A percentile compares a stretch with the other conserved stretches of the same genome.
Evolutionary conservation across 2,329 filamentous ascomycete genomes (phyloP).

Genomic region (Daldinia sp.): DNA sequence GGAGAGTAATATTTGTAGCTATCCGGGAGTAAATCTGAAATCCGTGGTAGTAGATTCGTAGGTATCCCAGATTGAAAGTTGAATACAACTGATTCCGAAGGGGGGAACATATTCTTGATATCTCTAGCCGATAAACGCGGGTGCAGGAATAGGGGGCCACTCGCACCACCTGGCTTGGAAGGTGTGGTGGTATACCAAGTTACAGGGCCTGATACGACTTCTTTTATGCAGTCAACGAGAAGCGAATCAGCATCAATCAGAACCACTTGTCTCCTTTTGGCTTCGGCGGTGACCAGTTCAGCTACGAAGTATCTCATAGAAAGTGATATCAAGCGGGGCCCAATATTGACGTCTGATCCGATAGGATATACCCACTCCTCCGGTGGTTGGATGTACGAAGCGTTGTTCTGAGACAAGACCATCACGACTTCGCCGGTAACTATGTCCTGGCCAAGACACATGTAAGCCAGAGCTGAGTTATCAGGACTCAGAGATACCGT

Average conservation of each 20-base stretch:
- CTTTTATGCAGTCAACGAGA: constrained; percentile 42
- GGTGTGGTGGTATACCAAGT: constrained; percentile 38
- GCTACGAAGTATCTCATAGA: constrained; percentile 39
- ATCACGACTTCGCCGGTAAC: constrained; percentile 40
- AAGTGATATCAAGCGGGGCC: constrained; percentile 38
- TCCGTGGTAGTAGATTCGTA: constrained; percentile 40
- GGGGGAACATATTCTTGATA: constrained; percentile 43
- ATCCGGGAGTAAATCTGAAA: constrained; percentile 40
- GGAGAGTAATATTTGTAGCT: constrained; percentile 43
- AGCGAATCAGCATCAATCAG: constrained; percentile 48
- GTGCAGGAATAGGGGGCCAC: constrained; percentile 40
- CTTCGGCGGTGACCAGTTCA: constrained; percentile 23
- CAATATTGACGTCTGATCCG: constrained; percentile 14
- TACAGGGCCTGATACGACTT: constrained; percentile 32
- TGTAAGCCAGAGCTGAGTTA: constrained; percentile 28
- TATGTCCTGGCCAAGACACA: constrained; percentile 48
- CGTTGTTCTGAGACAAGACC: constrained; percentile 46
- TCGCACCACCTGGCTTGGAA: background rate
- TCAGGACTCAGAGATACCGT: constrained; percentile 43
- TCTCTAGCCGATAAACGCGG: constrained; percentile 40
- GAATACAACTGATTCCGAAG: constrained; percentile 40
- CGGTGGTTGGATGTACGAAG: constrained; percentile 47
- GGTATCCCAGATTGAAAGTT: constrained; percentile 45
- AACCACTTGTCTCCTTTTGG: constrained; percentile 36
- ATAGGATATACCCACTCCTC: constrained; percentile 32